A percentile compares a stretch with the other conserved stretches of the same genome.
Evolutionary conservation across 805 yeast species (phyloP).

Genomic region (Saturnispora bothae): DNA sequence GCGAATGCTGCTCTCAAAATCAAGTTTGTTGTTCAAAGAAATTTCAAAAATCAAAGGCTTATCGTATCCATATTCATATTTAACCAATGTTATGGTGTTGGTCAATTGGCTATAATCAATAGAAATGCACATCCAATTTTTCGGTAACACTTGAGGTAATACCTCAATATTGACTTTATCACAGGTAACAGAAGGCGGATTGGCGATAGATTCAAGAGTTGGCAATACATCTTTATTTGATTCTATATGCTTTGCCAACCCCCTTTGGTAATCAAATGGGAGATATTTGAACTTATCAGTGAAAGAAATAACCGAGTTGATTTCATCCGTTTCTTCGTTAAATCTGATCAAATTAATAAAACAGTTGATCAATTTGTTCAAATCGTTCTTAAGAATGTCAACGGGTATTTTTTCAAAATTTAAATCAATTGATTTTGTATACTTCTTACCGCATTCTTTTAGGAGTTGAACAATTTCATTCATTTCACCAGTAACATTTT

Average conservation of each 20-base stretch:
- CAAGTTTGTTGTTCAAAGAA: conserved; percentile 45
- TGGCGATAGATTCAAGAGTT: neutral
- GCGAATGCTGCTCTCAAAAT: conserved; percentile 35
- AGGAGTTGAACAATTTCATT: neutral
- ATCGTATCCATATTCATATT: conserved; percentile 5
- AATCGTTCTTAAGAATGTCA: conserved; percentile 5
- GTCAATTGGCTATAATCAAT: conserved; percentile 49
- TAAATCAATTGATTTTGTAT: neutral
- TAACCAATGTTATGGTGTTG: conserved; percentile 43
- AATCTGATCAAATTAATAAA: conserved; percentile 7
- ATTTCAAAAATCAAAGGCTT: conserved; percentile 36
- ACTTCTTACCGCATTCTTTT: conserved; percentile 4
- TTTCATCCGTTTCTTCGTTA: neutral
- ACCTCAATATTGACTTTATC: conserved; percentile 1
- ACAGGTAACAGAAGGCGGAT: too few relatives aligned
- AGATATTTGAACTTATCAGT: conserved; percentile 7
- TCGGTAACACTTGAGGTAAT: conserved; percentile 27
- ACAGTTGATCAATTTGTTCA: conserved; percentile 10
- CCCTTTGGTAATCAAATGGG: conserved; percentile 11
- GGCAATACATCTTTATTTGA: conserved; percentile 15
- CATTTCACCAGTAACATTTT: too few relatives aligned
- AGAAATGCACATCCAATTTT: conserved; percentile 47
- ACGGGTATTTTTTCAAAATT: conserved; percentile 2
- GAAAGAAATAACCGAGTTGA: neutral
- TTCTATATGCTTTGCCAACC: conserved; percentile 16